Evolutionary conservation across 495 filamentous ascomycete genomes (phyloP).

Genomic region (Daldinia caldariorum): DNA sequence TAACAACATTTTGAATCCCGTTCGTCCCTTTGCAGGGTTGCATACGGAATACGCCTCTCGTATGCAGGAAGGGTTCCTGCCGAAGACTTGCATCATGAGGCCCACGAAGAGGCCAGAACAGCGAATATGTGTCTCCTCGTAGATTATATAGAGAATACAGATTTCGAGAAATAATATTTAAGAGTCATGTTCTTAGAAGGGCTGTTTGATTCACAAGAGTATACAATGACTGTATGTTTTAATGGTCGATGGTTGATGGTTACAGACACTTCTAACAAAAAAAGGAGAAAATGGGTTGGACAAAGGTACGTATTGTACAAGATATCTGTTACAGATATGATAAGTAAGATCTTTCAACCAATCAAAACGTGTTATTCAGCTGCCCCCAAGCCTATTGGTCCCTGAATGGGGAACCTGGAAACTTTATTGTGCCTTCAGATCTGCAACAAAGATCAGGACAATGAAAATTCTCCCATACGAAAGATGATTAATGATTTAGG

Average conservation of each 20-base stretch:
- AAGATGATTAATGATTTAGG: too few species aligned
- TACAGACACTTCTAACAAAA: neutral
- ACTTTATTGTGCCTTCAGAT: neutral
- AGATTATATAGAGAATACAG: neutral
- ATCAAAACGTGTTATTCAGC: neutral
- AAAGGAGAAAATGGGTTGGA: neutral
- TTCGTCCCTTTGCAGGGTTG: constrained; percentile 8
- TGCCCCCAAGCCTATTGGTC: neutral
- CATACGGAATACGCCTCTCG: constrained; percentile 13
- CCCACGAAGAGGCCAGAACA: constrained; percentile 15
- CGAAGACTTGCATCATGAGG: constrained; percentile 32
- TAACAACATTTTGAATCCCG: constrained; percentile 7
- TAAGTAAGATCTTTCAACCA: constrained; percentile 5
- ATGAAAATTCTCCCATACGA: too few species aligned
- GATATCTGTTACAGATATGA: neutral
- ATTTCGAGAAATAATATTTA: neutral
- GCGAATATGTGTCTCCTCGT: neutral
- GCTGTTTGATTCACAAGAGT: neutral
- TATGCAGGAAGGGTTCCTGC: constrained; percentile 24
- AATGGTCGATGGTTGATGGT: too few species aligned
- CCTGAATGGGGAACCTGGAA: neutral
- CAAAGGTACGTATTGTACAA: neutral
- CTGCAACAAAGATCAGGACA: neutral
- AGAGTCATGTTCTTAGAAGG: neutral
- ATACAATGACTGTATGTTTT: neutral